Evolutionary conservation across 257 asterid genomes (phyloP).

Genomic region (Agastache rugosa): DNA sequence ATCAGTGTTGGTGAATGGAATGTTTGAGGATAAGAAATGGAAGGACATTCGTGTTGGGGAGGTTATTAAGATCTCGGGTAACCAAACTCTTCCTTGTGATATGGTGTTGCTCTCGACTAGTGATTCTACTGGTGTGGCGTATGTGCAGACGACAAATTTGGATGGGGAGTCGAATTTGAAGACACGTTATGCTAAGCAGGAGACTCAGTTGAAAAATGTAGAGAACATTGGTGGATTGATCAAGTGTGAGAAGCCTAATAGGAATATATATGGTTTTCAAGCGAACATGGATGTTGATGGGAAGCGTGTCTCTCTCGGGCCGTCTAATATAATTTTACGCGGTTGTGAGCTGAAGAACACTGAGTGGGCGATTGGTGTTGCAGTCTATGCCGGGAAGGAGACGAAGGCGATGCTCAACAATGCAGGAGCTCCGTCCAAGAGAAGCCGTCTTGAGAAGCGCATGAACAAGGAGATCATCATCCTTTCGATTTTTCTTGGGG

Average conservation of each 20-base stretch:
- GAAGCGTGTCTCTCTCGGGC: slow-evolving; percentile 91
- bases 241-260: slow-evolving; percentile 94
- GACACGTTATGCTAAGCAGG: slow-evolving; percentile 97
- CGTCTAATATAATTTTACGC: slow-evolving; percentile 86
- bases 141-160: slow-evolving; percentile 87
- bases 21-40: slow-evolving; percentile 77
- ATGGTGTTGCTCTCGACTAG: slow-evolving; percentile 93
- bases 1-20: slow-evolving; percentile 57
- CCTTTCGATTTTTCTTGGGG: slow-evolving; percentile 76
- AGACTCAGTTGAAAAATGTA: slow-evolving; percentile 66
- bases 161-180: slow-evolving; percentile 97
- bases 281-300: slow-evolving; percentile 92
- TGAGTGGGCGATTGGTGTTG: slow-evolving; percentile 85
- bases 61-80: slow-evolving; percentile 66
- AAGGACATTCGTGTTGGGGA: slow-evolving; percentile 83
- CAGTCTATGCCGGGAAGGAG: slow-evolving; percentile 87
- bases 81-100: slow-evolving; percentile 91
- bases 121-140: slow-evolving; percentile 90
- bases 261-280: slow-evolving; percentile 92
- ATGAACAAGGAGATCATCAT: slow-evolving; percentile 88
- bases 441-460: slow-evolving; percentile 87
- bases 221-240: slow-evolving; percentile 65
- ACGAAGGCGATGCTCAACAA: slow-evolving; percentile 98
- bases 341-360: slow-evolving; percentile 99
- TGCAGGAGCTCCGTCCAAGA: slow-evolving; percentile 96